phyloP scores from a whole-genome alignment of 345 rosid species.

The Eucalyptus leucophloia region DNA sequence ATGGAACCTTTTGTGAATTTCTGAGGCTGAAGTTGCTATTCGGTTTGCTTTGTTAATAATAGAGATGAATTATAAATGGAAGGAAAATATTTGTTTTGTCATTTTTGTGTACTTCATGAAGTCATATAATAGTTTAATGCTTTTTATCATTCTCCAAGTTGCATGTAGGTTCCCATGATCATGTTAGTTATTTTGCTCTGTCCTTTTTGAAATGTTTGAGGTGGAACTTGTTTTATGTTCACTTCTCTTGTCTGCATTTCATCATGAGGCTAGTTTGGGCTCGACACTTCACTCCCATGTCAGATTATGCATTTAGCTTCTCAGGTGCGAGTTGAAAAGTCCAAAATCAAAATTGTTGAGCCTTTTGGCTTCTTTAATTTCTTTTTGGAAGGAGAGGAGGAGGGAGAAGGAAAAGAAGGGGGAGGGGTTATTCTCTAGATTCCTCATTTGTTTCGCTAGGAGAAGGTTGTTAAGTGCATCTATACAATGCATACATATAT shows the following conservation, averaged over 20 bases:
- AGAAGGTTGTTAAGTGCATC: not conserved
- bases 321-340: not conserved
- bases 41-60: not conserved
- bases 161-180: not conserved
- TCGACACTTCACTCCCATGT: not conserved
- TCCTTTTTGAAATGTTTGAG: not conserved
- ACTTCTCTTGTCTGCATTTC: not conserved
- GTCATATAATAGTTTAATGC: not conserved
- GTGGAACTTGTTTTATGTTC: not conserved
- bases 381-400: not conserved
- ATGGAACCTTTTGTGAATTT: not conserved
- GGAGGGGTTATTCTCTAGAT: not conserved
- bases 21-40: not conserved
- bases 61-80: not conserved
- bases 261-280: not conserved
- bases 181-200: not conserved
- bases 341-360: not conserved
- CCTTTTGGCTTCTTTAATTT: not conserved
- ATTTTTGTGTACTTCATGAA: not conserved
- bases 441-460: not conserved
- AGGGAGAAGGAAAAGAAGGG: not conserved
- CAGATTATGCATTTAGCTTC: not conserved
- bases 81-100: not conserved
- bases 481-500: not conserved
- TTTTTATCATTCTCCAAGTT: not conserved